These are phyloP conservation scores for Leptosphaerulina australis DNA, from an alignment of 2,329 filamentous ascomycete genomes.

Conservation along the genomic window DNA sequence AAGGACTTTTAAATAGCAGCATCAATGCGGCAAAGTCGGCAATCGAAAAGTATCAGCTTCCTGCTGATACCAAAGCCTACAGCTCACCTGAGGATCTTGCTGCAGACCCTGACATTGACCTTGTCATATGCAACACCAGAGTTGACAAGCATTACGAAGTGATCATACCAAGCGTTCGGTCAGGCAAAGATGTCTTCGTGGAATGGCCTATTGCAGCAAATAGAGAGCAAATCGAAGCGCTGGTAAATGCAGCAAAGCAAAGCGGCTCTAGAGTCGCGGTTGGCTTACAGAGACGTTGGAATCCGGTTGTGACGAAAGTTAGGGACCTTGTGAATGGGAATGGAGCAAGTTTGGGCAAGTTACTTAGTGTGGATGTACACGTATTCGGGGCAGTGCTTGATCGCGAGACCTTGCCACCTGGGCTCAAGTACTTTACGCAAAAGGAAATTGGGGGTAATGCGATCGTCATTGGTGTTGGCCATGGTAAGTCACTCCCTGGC, in stretches of 20 bases:
- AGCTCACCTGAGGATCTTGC: conserved; percentile 52
- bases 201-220: conserved; percentile 58
- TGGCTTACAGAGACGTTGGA: conserved; percentile 54
- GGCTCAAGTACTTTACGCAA: conserved; percentile 26
- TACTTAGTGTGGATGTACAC: conserved; percentile 40
- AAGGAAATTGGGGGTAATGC: conserved; percentile 25
- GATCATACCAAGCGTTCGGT: conserved; percentile 55
- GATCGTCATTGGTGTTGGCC: conserved; percentile 28
- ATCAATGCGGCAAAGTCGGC: conserved; percentile 50
- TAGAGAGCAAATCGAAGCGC: conserved; percentile 31
- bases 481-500: conserved; percentile 2
- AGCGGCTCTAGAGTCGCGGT: conserved; percentile 53
- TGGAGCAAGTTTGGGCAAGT: conserved; percentile 43
- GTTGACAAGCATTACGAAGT: conserved; percentile 60
- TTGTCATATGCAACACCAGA: conserved; percentile 60
- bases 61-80: conserved; percentile 52
- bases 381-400: conserved; percentile 18
- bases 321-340: conserved; percentile 44
- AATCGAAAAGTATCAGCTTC: conserved; percentile 49
- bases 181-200: conserved; percentile 61
- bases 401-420: conserved; percentile 22
- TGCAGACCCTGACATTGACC: conserved; percentile 40
- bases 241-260: conserved; percentile 43
- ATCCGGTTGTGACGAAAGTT: conserved; percentile 51
- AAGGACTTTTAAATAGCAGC: conserved; percentile 56